Evolutionary conservation across 176 grass and related monocot genomes (phyloP).

Genomic region (Oryza meridionalis): DNA sequence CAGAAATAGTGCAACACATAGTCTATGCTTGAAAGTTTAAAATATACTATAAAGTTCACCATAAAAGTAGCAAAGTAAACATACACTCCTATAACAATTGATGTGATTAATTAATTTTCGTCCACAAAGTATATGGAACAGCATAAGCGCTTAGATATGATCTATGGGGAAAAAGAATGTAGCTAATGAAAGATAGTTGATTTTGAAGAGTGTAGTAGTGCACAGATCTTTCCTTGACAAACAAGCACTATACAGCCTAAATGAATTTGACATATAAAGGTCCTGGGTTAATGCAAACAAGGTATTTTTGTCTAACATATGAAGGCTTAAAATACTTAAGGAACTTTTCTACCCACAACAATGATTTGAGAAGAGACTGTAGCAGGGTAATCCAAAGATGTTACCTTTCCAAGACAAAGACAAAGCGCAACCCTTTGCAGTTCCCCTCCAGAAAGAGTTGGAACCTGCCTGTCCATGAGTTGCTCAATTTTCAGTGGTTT

Average conservation of each 20-base stretch:
- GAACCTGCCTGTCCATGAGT: conserved; percentile 69
- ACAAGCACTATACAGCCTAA: too few relatives aligned
- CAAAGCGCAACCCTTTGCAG: conserved; percentile 70
- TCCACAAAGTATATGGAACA: too few relatives aligned
- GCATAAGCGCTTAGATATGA: too few relatives aligned
- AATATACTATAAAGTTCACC: background rate
- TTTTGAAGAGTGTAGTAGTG: too few relatives aligned
- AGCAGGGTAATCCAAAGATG: background rate
- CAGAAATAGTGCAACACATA: too few relatives aligned
- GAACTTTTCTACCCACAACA: background rate
- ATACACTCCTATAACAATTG: background rate
- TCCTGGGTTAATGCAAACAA: too few relatives aligned
- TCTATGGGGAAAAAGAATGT: too few relatives aligned
- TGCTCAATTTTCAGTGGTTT: conserved; percentile 82
- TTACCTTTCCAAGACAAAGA: conserved; percentile 80
- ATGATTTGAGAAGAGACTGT: background rate
- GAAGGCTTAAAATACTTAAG: background rate
- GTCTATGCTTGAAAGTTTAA: background rate
- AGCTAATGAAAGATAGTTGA: too few relatives aligned
- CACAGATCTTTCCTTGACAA: too few relatives aligned
- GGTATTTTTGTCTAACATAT: background rate
- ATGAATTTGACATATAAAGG: too few relatives aligned
- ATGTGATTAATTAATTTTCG: too few relatives aligned
- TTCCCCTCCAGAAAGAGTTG: conserved; percentile 71
- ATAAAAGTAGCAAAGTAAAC: background rate